A percentile compares a stretch with the other conserved stretches of the same genome.
Conservation (phyloP, 257 asterid species). For the Primulina huaijiensis region DNA sequence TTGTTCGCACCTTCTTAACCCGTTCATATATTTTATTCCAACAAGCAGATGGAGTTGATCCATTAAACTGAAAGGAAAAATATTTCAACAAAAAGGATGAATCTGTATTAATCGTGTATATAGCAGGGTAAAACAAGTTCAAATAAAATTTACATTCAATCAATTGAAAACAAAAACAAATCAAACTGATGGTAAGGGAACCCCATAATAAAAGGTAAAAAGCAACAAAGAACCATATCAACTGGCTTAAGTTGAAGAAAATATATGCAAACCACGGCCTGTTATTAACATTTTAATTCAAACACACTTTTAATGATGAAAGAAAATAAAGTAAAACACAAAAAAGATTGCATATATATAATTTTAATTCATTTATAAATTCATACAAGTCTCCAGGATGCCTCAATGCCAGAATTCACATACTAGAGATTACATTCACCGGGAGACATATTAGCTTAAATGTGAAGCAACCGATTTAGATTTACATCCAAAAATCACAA, state of each 20-base stretch:
- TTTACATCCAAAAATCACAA: conserved; percentile 14
- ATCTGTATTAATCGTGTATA: conserved; percentile 14
- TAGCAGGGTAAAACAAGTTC: conserved; percentile 9
- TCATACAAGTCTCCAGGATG: conserved; percentile 6
- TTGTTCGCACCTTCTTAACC: conserved; percentile 53
- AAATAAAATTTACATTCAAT: neutral
- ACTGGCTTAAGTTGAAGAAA: too few relatives aligned
- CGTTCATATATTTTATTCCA: conserved; percentile 78
- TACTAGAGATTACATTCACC: conserved; percentile 2
- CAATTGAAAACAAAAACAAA: conserved; percentile 7
- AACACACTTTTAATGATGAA: conserved; percentile 7
- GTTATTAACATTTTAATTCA: too few relatives aligned
- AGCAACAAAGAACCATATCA: neutral
- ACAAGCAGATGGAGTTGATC: conserved; percentile 80
- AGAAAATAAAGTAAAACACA: neutral
- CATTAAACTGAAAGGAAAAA: conserved; percentile 59
- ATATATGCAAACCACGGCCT: neutral
- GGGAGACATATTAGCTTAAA: conserved; percentile 1
- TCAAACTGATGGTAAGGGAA: neutral
- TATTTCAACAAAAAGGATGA: conserved; percentile 16
- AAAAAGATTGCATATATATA: neutral
- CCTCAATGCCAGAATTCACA: conserved; percentile 16
- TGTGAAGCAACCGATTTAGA: neutral
- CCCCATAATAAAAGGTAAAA: neutral
- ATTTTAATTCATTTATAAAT: neutral